phyloP scores from a whole-genome alignment of 768 basidiomycete species.

The Hydnum rufescens region DNA sequence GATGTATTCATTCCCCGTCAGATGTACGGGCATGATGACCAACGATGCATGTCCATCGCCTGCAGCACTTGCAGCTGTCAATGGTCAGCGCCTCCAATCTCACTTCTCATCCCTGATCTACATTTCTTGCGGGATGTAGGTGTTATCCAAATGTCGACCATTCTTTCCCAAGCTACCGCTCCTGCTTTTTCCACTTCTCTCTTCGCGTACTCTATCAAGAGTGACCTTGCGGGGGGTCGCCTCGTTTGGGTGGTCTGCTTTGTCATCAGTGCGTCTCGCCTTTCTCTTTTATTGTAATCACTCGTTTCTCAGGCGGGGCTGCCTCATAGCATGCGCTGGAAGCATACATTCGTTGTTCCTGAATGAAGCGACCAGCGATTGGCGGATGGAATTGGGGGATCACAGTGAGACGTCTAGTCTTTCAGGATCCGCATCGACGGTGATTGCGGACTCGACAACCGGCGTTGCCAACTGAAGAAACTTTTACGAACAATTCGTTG shows the following conservation, averaged over 20 bases:
- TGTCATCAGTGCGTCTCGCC: not conserved
- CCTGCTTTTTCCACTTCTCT: not conserved
- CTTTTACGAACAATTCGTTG: no score
- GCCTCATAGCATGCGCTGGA: not conserved
- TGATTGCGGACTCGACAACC: no score
- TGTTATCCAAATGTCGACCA: not conserved
- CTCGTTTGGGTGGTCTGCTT: slow-evolving; percentile 1
- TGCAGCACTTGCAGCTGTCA: not conserved
- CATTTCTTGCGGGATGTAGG: not conserved
- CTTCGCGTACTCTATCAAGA: not conserved
- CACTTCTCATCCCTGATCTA: not conserved
- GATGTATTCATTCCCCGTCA: no score
- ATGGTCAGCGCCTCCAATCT: not conserved
- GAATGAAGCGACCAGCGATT: not conserved
- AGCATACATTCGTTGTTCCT: not conserved
- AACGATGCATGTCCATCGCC: slow-evolving; percentile 1
- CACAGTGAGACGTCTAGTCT: no score
- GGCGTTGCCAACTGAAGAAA: no score
- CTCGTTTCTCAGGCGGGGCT: not conserved
- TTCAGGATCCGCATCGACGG: no score
- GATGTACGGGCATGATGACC: not conserved
- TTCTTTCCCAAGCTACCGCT: not conserved
- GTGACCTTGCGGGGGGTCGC: not conserved
- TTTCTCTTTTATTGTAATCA: not conserved
- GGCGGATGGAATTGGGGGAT: no score